phyloP scores from a whole-genome alignment of 1,284 basidiomycete genomes.

The Thelephora terrestris region DNA sequence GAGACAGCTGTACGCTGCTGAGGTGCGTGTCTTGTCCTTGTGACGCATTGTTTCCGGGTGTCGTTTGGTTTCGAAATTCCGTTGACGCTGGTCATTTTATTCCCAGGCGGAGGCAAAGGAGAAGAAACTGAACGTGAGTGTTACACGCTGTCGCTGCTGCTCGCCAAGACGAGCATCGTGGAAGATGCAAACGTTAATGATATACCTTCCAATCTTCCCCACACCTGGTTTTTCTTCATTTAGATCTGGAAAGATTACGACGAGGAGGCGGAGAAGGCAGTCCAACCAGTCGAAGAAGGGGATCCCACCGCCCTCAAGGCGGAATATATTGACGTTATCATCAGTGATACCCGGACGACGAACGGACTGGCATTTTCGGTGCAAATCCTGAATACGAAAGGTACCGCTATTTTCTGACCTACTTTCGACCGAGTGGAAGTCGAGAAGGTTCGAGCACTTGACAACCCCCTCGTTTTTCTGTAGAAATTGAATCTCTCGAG shows the following conservation, averaged over 20 bases:
- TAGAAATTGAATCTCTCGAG: constrained; percentile 82
- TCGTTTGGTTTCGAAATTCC: background rate
- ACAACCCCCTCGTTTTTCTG: background rate
- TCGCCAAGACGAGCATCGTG: no score
- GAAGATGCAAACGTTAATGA: no score
- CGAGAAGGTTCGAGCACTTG: background rate
- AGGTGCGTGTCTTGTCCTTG: constrained; percentile 35
- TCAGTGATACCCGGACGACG: constrained; percentile 78
- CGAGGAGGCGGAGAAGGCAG: constrained; percentile 49
- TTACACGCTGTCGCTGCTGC: background rate
- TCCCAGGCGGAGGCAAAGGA: constrained; percentile 69
- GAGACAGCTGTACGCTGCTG: constrained; percentile 75
- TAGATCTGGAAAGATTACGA: constrained; percentile 83
- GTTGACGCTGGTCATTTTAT: constrained; percentile 1
- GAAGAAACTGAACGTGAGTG: constrained; percentile 63
- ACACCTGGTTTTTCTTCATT: constrained; percentile 4
- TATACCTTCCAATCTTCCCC: constrained; percentile 3
- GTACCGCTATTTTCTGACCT: constrained; percentile 27
- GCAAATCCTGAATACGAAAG: constrained; percentile 84
- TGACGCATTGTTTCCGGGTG: no score
- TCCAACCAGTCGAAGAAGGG: constrained; percentile 33
- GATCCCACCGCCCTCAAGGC: constrained; percentile 52
- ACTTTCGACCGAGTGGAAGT: background rate
- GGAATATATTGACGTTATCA: constrained; percentile 86
- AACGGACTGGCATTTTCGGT: constrained; percentile 83